Base-by-base conservation (phyloP, 1,284 basidiomycete genomes). In the Leccinum fuscescens region DNA sequence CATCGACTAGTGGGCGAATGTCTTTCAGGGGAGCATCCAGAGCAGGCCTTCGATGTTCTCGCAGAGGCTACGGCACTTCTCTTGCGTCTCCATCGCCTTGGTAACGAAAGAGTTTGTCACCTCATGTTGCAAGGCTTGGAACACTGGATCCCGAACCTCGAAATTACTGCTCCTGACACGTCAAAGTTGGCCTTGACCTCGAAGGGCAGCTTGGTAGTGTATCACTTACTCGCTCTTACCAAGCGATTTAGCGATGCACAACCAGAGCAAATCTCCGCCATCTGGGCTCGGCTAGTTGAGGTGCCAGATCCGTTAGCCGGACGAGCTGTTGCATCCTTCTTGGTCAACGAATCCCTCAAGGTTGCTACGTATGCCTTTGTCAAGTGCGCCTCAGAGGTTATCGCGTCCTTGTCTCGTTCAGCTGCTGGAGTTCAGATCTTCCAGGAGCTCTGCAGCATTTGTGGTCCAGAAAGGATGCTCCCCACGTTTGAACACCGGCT, bases 271-370 rank as follows among this genome's bases (percentile, higher is more conserved):
- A 82, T 97, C 37, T 82, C 89, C n/a, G 83, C 86, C 1, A 82
- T 96, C 17, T 95, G 95, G 89, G 82, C 82, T 17, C 85, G 86
- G 59, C 76, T 95, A 4, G 20, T 20, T 20, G 85, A 90, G 56
- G 77, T 84, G 3, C 84, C 89, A 14, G 82, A 89, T 67, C 81
- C 86, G 59, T 79, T 82, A 14, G 95, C 95, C 66, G 91, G 90
- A 0, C 89, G 89, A 62, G 91, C 92, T 1, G 82, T 94, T 20
- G 81, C 93, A 57, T 86, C 89, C 51, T 97, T 95, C 74, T 77
- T 97, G 3, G 81, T 97, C 50, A 92, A 95, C 65, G 93, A 97
- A 68, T 91, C 92, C 0, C 87, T 91, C 58, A 92, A 90, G 74
- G 88, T 94, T 46, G 88, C 91, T 31, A 93, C 85, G 65, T 82